Conservation (phyloP, 163 green algal species). For the Trebouxiophyceae sp. region DNA sequence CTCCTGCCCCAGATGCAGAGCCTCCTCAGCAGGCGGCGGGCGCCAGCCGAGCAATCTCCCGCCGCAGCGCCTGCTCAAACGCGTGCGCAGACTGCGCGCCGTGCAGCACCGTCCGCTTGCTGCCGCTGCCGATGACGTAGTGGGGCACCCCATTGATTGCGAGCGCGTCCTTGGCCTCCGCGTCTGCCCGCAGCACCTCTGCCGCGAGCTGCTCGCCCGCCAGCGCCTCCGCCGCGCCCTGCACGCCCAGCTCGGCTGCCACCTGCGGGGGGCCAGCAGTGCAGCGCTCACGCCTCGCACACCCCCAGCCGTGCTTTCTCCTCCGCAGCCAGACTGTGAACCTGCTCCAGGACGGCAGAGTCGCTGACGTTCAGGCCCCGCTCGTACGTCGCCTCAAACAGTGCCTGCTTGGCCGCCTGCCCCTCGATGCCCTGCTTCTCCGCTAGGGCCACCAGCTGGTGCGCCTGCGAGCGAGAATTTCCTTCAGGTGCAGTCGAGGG, state of each 20-base stretch:
- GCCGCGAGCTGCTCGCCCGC: not conserved
- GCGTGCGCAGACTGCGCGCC: no score
- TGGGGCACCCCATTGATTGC: conserved; percentile 5
- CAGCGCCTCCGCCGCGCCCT: not conserved
- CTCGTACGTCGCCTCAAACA: conserved; percentile 14
- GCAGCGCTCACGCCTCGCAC: not conserved
- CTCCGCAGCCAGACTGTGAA: not conserved
- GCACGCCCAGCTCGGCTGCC: not conserved
- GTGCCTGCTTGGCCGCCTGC: conserved; percentile 1
- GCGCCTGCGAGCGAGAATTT: conserved; percentile 1
- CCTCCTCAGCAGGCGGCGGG: no score
- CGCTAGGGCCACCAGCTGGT: conserved; percentile 9
- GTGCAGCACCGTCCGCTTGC: no score
- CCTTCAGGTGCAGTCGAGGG: not conserved
- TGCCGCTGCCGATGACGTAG: conserved; percentile 5
- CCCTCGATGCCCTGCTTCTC: conserved; percentile 10
- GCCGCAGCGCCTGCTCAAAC: no score
- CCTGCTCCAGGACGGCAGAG: not conserved
- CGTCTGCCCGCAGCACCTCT: conserved; percentile 6
- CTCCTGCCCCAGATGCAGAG: no score
- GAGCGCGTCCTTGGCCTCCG: conserved; percentile 8
- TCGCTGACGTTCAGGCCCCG: conserved; percentile 5
- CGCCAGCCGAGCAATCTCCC: no score
- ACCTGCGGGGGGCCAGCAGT: not conserved
- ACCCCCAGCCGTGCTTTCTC: not conserved